These are phyloP conservation scores for Zygoascus sp. DNA, from an alignment of 1,139 yeast species.

Conservation along the genomic window DNA sequence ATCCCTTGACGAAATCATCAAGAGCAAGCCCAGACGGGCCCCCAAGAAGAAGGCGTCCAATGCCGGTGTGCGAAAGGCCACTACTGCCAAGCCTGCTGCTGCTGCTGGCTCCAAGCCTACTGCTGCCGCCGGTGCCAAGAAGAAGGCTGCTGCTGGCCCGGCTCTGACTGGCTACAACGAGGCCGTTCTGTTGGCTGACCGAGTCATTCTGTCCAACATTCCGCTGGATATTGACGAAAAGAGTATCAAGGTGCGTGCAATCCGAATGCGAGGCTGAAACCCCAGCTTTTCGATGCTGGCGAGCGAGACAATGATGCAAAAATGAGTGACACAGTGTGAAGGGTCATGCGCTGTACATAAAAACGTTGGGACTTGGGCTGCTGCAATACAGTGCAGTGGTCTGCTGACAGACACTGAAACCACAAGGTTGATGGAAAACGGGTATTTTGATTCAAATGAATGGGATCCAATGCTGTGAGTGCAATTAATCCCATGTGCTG, in stretches of 20 bases:
- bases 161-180: constrained; percentile 20
- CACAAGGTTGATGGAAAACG: too few species aligned
- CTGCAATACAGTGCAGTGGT: too few species aligned
- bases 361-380: too few species aligned
- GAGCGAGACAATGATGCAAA: neutral
- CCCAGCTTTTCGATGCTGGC: neutral
- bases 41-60: constrained; percentile 29
- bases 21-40: constrained; percentile 46
- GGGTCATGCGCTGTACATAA: too few species aligned
- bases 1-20: constrained; percentile 92
- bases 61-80: constrained; percentile 32
- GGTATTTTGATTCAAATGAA: too few species aligned
- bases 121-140: constrained; percentile 16
- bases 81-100: constrained; percentile 13
- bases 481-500: too few species aligned
- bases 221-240: constrained; percentile 35
- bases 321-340: neutral
- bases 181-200: constrained; percentile 29
- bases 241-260: constrained; percentile 33
- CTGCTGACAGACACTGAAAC: too few species aligned
- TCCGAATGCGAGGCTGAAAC: too few species aligned
- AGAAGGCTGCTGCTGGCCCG: constrained; percentile 20
- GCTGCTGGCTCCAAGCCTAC: too few species aligned
- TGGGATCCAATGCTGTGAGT: too few species aligned
- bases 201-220: constrained; percentile 37